Percentiles rank a stretch among this genome's conserved stretches.
phyloP scores from a whole-genome alignment of 2,329 filamentous ascomycete genomes.

The Colletotrichum viniferum region DNA sequence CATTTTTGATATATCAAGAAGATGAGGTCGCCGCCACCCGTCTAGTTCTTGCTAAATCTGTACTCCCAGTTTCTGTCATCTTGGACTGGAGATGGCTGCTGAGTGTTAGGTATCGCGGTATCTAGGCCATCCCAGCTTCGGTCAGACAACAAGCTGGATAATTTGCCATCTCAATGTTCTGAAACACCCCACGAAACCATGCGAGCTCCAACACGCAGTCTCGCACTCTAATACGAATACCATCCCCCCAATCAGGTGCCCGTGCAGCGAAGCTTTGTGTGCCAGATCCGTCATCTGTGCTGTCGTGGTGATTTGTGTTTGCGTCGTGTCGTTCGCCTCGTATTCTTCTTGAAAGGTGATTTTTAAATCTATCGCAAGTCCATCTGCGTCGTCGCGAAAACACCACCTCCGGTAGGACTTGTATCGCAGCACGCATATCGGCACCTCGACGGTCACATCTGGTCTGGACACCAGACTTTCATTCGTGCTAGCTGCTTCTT shows the following conservation, averaged over 20 bases:
- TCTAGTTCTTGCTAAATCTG: background rate
- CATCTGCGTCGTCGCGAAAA: background rate
- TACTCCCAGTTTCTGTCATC: background rate
- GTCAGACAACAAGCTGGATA: background rate
- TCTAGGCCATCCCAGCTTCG: background rate
- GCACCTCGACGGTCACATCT: background rate
- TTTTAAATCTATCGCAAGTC: background rate
- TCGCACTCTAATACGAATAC: background rate
- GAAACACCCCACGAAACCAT: slow-evolving; percentile 14
- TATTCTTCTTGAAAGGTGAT: background rate
- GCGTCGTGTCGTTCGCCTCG: background rate
- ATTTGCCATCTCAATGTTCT: background rate
- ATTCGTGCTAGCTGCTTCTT: background rate
- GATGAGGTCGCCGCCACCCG: background rate
- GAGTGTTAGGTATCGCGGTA: background rate
- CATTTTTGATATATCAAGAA: background rate
- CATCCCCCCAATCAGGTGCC: background rate
- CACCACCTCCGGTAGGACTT: background rate
- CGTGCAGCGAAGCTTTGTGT: background rate
- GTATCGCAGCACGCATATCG: background rate
- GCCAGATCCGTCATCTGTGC: background rate
- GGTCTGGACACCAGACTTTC: background rate
- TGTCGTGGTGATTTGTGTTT: background rate
- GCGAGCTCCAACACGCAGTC: background rate
- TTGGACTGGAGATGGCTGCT: background rate